These are phyloP conservation scores for Alternaria viburni DNA, from an alignment of 2,329 filamentous ascomycete genomes.

Conservation along the genomic window DNA sequence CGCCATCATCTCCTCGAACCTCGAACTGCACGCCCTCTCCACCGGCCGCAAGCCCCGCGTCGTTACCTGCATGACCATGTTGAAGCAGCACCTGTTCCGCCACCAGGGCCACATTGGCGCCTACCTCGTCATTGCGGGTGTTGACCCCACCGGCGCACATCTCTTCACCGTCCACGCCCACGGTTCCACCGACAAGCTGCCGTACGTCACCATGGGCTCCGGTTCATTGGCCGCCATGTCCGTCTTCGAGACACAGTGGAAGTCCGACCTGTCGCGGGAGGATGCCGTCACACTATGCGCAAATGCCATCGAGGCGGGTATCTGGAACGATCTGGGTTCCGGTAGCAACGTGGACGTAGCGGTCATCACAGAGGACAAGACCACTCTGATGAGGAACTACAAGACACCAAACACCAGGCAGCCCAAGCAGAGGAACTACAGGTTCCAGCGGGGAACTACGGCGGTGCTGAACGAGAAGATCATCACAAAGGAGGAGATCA, in stretches of 20 bases:
- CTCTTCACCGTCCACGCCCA: conserved; percentile 99
- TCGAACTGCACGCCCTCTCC: conserved; percentile 95
- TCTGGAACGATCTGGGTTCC: conserved; percentile 97
- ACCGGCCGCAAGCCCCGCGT: conserved; percentile 96
- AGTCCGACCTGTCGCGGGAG: conserved; percentile 74
- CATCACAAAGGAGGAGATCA: conserved; percentile 91
- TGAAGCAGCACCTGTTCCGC: conserved; percentile 99
- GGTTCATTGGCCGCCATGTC: conserved; percentile 97
- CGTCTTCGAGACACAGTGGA: conserved; percentile 97
- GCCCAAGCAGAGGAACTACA: conserved; percentile 91
- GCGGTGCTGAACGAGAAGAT: conserved; percentile 95
- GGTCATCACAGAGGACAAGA: conserved; percentile 94
- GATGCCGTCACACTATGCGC: conserved; percentile 82
- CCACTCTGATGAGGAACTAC: conserved; percentile 89
- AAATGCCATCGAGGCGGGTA: conserved; percentile 92
- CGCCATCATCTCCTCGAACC: conserved; percentile 95
- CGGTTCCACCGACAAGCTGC: conserved; percentile 97
- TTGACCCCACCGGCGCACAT: conserved; percentile 92
- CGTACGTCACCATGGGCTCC: conserved; percentile 98
- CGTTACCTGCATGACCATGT: conserved; percentile 98
- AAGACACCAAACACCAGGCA: conserved; percentile 91
- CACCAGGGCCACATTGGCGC: conserved; percentile 98
- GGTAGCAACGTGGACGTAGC: conserved; percentile 98
- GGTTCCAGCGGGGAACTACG: conserved; percentile 89
- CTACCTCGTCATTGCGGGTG: conserved; percentile 95